These are phyloP conservation scores for Phytopythium ostracodes DNA, from an alignment of 352 stramenopile species.

Conservation along the genomic window DNA sequence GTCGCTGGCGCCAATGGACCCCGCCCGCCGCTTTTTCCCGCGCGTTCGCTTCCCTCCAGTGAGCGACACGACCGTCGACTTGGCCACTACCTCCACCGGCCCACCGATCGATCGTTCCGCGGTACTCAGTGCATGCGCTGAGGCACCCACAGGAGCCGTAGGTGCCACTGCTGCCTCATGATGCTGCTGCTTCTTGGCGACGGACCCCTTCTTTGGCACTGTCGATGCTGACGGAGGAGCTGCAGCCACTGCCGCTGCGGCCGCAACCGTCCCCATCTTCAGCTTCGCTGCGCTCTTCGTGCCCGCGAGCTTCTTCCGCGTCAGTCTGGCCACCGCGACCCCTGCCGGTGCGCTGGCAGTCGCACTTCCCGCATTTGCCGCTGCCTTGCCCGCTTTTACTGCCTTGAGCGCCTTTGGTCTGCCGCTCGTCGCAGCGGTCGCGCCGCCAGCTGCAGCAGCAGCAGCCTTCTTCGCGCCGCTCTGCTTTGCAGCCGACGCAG, in stretches of 20 bases:
- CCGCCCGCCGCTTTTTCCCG: constrained; percentile 16
- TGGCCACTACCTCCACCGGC: not conserved
- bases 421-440: not conserved
- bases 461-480: not conserved
- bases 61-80: constrained; percentile 19
- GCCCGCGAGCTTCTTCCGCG: not conserved
- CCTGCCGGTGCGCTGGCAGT: no score
- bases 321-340: not conserved
- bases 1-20: not conserved
- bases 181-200: not conserved
- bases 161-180: not conserved
- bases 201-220: not conserved
- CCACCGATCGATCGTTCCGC: not conserved
- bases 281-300: not conserved
- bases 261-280: not conserved
- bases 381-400: not conserved
- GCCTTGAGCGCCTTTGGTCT: not conserved
- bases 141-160: not conserved
- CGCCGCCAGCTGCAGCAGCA: not conserved
- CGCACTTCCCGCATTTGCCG: not conserved
- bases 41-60: constrained; percentile 11
- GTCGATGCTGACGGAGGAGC: not conserved
- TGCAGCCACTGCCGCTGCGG: not conserved
- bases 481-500: not conserved
- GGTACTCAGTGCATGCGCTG: not conserved